A percentile compares a stretch with the other conserved stretches of the same genome.
Conservation (phyloP, 1,284 basidiomycete genomes). For the Cutaneotrichosporon dermatis region DNA sequence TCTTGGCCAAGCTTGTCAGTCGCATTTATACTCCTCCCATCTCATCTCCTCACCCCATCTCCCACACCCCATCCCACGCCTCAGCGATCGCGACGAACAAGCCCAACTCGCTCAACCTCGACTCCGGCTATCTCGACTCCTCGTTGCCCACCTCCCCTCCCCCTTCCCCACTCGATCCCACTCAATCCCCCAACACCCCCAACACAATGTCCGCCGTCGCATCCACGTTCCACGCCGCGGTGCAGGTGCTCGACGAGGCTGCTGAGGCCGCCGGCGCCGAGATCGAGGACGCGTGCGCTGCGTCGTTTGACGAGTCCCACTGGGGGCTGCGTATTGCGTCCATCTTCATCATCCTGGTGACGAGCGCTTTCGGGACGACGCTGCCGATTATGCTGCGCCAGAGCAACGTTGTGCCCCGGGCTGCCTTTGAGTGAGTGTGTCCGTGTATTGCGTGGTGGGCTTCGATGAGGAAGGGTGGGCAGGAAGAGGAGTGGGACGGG, state of each 20-base stretch:
- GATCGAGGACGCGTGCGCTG: conserved; percentile 18
- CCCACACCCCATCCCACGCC: no score
- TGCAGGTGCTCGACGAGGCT: neutral
- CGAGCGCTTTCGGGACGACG: conserved; percentile 57
- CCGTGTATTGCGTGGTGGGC: no score
- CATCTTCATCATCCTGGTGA: conserved; percentile 76
- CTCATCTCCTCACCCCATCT: no score
- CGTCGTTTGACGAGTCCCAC: conserved; percentile 20
- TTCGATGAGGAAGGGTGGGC: neutral
- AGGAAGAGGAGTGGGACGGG: no score
- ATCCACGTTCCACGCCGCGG: neutral
- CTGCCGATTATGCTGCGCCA: conserved; percentile 74
- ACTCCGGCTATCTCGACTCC: no score
- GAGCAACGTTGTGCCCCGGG: conserved; percentile 60
- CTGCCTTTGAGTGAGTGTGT: conserved; percentile 65
- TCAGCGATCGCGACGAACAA: no score
- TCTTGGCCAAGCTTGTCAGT: no score
- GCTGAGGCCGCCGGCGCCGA: no score
- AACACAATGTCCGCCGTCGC: no score
- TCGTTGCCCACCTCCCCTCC: no score
- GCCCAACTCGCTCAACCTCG: no score
- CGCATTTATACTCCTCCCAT: no score
- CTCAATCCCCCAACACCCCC: neutral
- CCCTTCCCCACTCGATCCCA: neutral
- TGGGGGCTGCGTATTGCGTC: conserved; percentile 66